Evolutionary conservation across 257 asterid genomes (phyloP).

Genomic region (Fraxinus anomala): DNA sequence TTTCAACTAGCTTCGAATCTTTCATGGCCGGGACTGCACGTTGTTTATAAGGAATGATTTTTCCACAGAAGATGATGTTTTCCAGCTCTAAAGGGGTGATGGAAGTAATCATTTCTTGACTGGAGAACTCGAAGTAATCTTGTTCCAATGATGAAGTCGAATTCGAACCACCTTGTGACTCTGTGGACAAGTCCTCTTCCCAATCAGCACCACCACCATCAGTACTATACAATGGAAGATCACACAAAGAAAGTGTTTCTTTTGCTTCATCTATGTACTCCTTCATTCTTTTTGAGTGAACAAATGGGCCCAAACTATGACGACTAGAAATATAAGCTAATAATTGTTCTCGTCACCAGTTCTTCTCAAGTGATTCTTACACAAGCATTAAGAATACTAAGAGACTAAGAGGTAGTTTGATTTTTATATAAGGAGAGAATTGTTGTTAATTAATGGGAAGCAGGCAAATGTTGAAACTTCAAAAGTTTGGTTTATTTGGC

Average conservation of each 20-base stretch:
- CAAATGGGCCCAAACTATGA: too few species aligned
- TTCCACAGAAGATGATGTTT: constrained; percentile 66
- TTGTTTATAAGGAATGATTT: constrained; percentile 43
- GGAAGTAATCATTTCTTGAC: constrained; percentile 25
- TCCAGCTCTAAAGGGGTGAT: constrained; percentile 12
- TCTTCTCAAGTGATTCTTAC: constrained; percentile 31
- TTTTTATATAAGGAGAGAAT: constrained; percentile 29
- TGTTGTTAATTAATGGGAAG: constrained; percentile 4
- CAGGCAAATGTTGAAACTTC: constrained; percentile 35
- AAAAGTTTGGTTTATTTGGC: constrained; percentile 31
- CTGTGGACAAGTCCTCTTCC: constrained; percentile 35
- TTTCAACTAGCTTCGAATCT: constrained; percentile 13
- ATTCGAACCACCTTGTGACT: constrained; percentile 16
- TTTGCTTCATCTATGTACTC: constrained; percentile 39
- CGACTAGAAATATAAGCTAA: too few species aligned
- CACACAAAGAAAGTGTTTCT: constrained; percentile 71
- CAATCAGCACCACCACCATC: constrained; percentile 29
- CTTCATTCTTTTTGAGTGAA: constrained; percentile 30
- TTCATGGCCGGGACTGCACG: constrained; percentile 7
- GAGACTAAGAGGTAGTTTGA: constrained; percentile 9
- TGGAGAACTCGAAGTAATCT: constrained; percentile 39
- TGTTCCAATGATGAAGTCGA: constrained; percentile 29
- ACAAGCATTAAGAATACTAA: constrained; percentile 11
- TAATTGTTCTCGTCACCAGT: not conserved
- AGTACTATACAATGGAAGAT: constrained; percentile 46